Percentiles rank a stretch among this genome's conserved stretches.
Conservation (phyloP, 2,329 filamentous ascomycete species). For the Trichoderma aggressivum region DNA sequence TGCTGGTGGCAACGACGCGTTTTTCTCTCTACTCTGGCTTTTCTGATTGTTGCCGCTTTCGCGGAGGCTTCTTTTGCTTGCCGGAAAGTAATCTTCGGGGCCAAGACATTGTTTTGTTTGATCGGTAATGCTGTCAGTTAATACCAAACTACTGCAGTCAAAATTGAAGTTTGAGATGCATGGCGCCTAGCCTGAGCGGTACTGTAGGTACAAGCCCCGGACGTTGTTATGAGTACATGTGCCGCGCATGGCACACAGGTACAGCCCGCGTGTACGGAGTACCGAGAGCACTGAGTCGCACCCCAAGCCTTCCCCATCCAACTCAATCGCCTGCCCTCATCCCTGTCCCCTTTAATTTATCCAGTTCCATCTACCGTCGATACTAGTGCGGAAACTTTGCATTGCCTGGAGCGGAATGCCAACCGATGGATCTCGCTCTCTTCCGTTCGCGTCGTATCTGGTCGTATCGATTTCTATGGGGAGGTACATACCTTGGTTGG, state of each 20-base stretch:
- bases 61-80: neutral
- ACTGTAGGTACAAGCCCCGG: neutral
- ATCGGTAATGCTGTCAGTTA: neutral
- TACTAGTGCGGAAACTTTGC: conserved; percentile 14
- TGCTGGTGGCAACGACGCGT: neutral
- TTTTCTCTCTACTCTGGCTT: neutral
- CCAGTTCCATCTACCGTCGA: conserved; percentile 15
- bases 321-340: conserved; percentile 1
- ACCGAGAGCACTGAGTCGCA: neutral
- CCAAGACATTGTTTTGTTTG: neutral
- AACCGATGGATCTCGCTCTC: neutral
- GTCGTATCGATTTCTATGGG: neutral
- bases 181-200: neutral
- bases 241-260: neutral
- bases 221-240: neutral
- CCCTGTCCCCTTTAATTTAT: conserved; percentile 14
- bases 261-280: neutral
- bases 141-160: neutral
- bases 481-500: neutral
- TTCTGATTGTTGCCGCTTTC: neutral
- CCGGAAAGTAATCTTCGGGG: neutral
- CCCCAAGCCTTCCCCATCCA: neutral
- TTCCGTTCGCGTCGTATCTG: neutral
- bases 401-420: conserved; percentile 13
- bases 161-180: neutral